These are phyloP conservation scores for Cyclaneusma minus DNA, from an alignment of 2,329 filamentous ascomycete species.

Conservation along the genomic window DNA sequence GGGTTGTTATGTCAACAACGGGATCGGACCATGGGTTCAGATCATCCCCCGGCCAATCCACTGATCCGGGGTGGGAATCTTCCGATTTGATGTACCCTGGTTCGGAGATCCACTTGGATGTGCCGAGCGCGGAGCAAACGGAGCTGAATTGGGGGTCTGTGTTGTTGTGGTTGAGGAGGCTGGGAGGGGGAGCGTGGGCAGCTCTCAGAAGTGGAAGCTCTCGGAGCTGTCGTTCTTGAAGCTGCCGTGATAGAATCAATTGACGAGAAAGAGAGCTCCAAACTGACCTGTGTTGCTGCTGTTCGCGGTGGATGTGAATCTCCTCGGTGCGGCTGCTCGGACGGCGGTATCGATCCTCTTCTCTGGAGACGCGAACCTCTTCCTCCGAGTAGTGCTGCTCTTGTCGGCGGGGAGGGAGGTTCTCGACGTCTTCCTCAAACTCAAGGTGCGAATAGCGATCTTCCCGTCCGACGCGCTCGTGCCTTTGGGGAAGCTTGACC, in stretches of 20 bases:
- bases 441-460: constrained; percentile 74
- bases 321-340: constrained; percentile 44
- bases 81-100: no score
- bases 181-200: constrained; percentile 2
- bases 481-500: constrained; percentile 48
- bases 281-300: constrained; percentile 40
- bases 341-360: constrained; percentile 63
- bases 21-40: constrained; percentile 10
- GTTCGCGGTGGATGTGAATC: constrained; percentile 33
- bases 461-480: constrained; percentile 93
- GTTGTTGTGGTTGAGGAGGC: constrained; percentile 7
- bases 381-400: constrained; percentile 43
- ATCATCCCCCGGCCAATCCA: constrained; percentile 2
- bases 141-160: constrained; percentile 5
- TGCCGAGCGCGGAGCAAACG: neutral
- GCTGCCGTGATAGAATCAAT: constrained; percentile 1
- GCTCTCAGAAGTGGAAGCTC: constrained; percentile 15
- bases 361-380: constrained; percentile 68
- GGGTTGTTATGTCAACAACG: constrained; percentile 26
- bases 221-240: constrained; percentile 25
- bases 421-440: no score
- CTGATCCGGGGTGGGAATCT: neutral
- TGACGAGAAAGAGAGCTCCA: constrained; percentile 2
- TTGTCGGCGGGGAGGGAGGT: constrained; percentile 48
- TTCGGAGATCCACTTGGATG: constrained; percentile 1